Base-by-base conservation (phyloP, 2,329 filamentous ascomycete genomes). In the Neospermospora avenae region DNA sequence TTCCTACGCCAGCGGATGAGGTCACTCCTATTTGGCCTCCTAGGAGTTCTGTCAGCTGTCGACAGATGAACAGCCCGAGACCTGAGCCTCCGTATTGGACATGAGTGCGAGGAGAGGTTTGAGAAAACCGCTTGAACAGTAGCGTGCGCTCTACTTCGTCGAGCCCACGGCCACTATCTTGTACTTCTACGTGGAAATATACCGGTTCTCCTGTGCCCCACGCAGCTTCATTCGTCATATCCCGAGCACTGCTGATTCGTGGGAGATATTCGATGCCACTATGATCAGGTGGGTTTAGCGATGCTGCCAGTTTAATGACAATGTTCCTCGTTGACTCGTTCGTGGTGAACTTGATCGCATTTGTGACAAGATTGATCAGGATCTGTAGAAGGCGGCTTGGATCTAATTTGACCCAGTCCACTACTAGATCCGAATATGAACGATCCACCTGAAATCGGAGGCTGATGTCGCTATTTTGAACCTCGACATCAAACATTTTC, bases 311-410 rank as follows among this genome's bases (percentile, higher is more conserved):
- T 13, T 72, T 74, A 2, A 84, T 76, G 1, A 74, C 75, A 35
- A 85, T 80, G 44, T 83, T 82, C 7, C 85, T 81, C 13, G 77
- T 82, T 16, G 79, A 78, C 18, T 86, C 83, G 0, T 80, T 80
- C 37, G 85, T 85, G 0, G 90, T 93, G 70, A 93, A 93, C 68
- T 93, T 93, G 72, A 93, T 86, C 0, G 89, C 88, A 68, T 93
- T 93, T 7, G 89, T 90, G 8, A 90, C 82, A 1, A 93, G 79
- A 67, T 93, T 93, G 71, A 93, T 91, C 3, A 93, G 77, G 0
- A 93, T 87, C 72, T 93, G 90, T 55, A 89, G 81, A 53, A 93
- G 84, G 24, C 90, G 81, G 16, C 86, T 88, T 0, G 90, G 87
- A 70, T 93, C 90, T 28, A 91, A 74, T 35, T 80, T 75, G 3